Evolutionary conservation across 2,329 filamentous ascomycete genomes (phyloP), one percentile per base, ranked within the genome.

Genomic region (Simplicillium aogashimaense): DNA sequence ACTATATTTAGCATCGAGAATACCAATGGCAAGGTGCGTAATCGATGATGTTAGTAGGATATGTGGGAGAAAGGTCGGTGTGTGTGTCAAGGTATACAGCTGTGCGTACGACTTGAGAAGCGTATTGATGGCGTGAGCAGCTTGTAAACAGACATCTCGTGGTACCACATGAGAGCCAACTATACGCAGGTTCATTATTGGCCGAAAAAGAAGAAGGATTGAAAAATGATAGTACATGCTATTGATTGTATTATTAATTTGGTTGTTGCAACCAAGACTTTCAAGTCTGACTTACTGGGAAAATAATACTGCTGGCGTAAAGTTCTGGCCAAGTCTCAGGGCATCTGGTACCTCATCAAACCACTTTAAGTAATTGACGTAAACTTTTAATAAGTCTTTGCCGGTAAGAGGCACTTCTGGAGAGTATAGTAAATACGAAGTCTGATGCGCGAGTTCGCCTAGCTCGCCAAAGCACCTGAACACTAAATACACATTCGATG

Each of bases 201-300:
- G 83, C 7, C 83, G 72, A 54, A 87, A 87, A 2, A 88, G 70
- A n/a, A 86, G 71, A 0, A 83, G 58, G n/a, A 81, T 79, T 25
- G 77, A 73, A 45, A 79, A 81, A 51, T 84, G 74, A 52, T 83
- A 83, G 46, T 83, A 78, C 78, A 84, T 81, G 55, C 77, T 81
- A 43, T 5, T 11, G n/a, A n/a, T n/a, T n/a, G n/a, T n/a, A n/a
- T n/a, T n/a, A n/a, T n/a, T n/a, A n/a, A n/a, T n/a, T n/a, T 4
- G 11, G 37, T n/a, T 7, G 36, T 48, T 30, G 54, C 43, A 39
- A 36, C 3, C 4, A 13, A 20, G n/a, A n/a, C n/a, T n/a, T n/a
- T n/a, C n/a, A n/a, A n/a, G n/a, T n/a, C n/a, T n/a, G n/a, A 70
- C 83, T 67, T 65, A 86, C 83, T 87, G 83, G 31, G 83, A 72